These are phyloP conservation scores for Amanita exitialis DNA, from an alignment of 768 basidiomycete species.

Conservation along the genomic window DNA sequence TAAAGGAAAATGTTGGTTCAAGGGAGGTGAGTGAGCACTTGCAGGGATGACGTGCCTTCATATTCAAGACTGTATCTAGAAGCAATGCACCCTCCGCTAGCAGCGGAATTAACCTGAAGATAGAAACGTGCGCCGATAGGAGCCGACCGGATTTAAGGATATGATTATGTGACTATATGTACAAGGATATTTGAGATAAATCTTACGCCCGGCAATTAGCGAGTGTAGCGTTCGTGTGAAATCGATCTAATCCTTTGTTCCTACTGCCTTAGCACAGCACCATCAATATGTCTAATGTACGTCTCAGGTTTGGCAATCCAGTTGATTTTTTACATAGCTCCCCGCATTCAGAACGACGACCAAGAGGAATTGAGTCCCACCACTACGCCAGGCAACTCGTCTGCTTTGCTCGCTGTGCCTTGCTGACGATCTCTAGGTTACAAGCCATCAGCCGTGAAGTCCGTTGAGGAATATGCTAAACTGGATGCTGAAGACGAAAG, in stretches of 20 bases:
- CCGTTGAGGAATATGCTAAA: conserved; percentile 71
- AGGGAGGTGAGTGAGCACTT: conserved; percentile 40
- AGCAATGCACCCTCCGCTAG: conserved; percentile 29
- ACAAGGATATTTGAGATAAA: not conserved
- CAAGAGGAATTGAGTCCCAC: conserved; percentile 62
- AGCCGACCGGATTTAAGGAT: conserved; percentile 3
- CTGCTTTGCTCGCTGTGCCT: not conserved
- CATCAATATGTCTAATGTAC: conserved; percentile 43
- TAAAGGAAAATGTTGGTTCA: conserved; percentile 85
- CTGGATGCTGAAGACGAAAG: conserved; percentile 90
- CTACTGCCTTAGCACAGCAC: conserved; percentile 9
- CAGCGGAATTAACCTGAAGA: conserved; percentile 8
- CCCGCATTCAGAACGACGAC: conserved; percentile 39
- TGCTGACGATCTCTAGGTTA: conserved; percentile 41
- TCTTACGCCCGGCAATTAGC: conserved; percentile 30
- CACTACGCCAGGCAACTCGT: conserved; percentile 50
- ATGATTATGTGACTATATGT: conserved; percentile 10
- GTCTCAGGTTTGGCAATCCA: conserved; percentile 9
- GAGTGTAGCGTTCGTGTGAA: conserved; percentile 48
- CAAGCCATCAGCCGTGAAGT: conserved; percentile 60
- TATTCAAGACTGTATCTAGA: conserved; percentile 16
- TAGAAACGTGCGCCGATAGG: not conserved
- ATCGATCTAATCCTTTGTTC: conserved; percentile 39
- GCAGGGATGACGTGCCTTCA: not conserved
- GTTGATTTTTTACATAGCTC: conserved; percentile 5